Conservation (phyloP, 2,329 filamentous ascomycete genomes). For the Didymella arachidicola region DNA sequence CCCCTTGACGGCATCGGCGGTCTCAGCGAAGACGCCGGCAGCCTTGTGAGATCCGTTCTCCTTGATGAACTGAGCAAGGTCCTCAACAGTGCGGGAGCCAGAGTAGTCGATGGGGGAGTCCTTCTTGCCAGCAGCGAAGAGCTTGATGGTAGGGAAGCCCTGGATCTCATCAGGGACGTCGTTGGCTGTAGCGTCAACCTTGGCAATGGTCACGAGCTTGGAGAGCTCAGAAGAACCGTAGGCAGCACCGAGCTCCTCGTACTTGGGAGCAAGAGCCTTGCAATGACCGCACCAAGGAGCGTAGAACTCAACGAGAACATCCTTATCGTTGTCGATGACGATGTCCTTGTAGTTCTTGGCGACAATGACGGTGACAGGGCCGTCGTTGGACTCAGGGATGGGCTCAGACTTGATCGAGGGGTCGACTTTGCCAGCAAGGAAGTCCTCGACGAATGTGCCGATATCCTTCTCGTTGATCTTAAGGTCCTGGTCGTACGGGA, state of each 20-base stretch:
- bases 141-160: constrained; percentile 99
- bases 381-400: constrained; percentile 91
- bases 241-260: constrained; percentile 68
- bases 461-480: constrained; percentile 78
- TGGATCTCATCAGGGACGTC: constrained; percentile 96
- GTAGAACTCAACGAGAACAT: constrained; percentile 98
- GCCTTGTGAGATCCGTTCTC: constrained; percentile 93
- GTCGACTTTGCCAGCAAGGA: constrained; percentile 84
- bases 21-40: constrained; percentile 67
- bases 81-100: constrained; percentile 87
- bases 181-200: constrained; percentile 96
- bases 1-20: constrained; percentile 59
- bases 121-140: constrained; percentile 92
- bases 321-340: constrained; percentile 92
- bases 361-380: constrained; percentile 85
- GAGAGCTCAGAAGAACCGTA: constrained; percentile 61
- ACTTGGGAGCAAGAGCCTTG: constrained; percentile 73
- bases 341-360: constrained; percentile 93
- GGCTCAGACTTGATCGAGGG: constrained; percentile 99
- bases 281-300: constrained; percentile 82
- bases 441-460: constrained; percentile 84
- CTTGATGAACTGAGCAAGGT: constrained; percentile 89
- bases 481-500: constrained; percentile 86
- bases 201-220: constrained; percentile 73
- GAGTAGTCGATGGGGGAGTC: constrained; percentile 83